A percentile compares a stretch with the other conserved stretches of the same genome.
Conservation (phyloP, 106 monocot species). For the Dioscorea alata region DNA sequence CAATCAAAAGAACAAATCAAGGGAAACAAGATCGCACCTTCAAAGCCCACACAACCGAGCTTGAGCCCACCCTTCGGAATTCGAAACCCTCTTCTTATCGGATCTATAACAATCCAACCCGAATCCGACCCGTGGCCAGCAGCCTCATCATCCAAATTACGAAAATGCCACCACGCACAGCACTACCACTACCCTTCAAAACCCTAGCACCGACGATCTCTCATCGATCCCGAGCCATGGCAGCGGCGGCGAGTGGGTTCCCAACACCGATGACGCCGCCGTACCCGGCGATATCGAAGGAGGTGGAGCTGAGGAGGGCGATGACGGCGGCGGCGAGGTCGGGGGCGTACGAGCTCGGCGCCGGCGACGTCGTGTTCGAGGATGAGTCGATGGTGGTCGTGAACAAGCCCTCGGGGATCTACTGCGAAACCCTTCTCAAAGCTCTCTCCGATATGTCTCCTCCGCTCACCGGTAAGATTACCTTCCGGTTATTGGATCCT, state of each 20-base stretch:
- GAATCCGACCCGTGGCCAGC: too few species aligned
- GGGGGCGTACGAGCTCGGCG: constrained; percentile 24
- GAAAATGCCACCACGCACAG: too few species aligned
- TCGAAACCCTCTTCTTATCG: too few species aligned
- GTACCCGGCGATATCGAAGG: constrained; percentile 65
- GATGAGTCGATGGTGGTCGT: constrained; percentile 75
- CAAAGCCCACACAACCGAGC: too few species aligned
- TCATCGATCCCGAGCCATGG: not conserved
- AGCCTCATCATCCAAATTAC: too few species aligned
- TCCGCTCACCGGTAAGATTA: constrained; percentile 6
- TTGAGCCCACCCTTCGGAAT: too few species aligned
- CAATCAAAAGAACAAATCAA: too few species aligned
- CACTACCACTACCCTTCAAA: too few species aligned
- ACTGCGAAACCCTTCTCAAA: constrained; percentile 82
- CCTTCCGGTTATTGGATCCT: not conserved
- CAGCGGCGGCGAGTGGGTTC: constrained; percentile 9
- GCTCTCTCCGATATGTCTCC: constrained; percentile 13
- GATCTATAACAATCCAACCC: too few species aligned
- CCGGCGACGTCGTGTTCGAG: constrained; percentile 46
- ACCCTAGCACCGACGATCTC: too few species aligned
- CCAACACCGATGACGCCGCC: constrained; percentile 81
- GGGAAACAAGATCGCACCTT: too few species aligned
- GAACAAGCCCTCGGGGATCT: constrained; percentile 84
- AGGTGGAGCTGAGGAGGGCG: constrained; percentile 74
- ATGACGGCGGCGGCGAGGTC: constrained; percentile 69